Evolutionary conservation across 495 filamentous ascomycete genomes (phyloP), one percentile per base, ranked within the genome.

Genomic region (Chaetomidium leptoderma): DNA sequence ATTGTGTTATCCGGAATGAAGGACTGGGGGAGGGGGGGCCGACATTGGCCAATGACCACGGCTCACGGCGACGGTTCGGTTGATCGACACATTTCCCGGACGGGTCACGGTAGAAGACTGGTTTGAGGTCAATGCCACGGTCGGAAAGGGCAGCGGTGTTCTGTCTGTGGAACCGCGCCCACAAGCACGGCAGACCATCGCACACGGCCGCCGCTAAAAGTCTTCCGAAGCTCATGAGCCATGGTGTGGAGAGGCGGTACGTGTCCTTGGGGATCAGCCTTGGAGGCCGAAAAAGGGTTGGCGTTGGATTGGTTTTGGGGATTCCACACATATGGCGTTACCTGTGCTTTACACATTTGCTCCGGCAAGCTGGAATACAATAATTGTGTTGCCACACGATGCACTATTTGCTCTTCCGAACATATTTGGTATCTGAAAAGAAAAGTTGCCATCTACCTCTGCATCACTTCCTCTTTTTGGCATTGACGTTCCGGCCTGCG

Each of bases 401-500:
- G 9, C 17, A 1, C 30, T 19, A 10, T 46, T 42, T 35, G 32
- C 8, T 42, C 39, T 23, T 21, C 17, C 2, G 17, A 8, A 6
- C 21, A 10, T 2, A 46, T 11, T 4, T 24, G 10, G 32, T 23
- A 16, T 47, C 29, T 53, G n/a, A n/a, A n/a, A n/a, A n/a, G n/a
- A n/a, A n/a, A n/a, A n/a, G n/a, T 29, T 55, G 36, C 14, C 27
- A 21, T 32, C 10, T 46, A 21, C 45, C 30, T 36, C 32, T 13
- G 14, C n/a, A 27, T 60, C 19, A 58, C 63, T 29, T 59, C 57
- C 69, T 71, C 64, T 74, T 73, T 76, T 90, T 86, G 53, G 89
- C 86, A 73, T 97, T 97, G 49, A 97, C 81, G 67, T 87, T 90
- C 62, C 83, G 83, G 21, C 95, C 93, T 35, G 91, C 90, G 4